A percentile compares a stretch with the other conserved stretches of the same genome.
phyloP scores from a whole-genome alignment of 129 eudicot species.

The Arctium minus region DNA sequence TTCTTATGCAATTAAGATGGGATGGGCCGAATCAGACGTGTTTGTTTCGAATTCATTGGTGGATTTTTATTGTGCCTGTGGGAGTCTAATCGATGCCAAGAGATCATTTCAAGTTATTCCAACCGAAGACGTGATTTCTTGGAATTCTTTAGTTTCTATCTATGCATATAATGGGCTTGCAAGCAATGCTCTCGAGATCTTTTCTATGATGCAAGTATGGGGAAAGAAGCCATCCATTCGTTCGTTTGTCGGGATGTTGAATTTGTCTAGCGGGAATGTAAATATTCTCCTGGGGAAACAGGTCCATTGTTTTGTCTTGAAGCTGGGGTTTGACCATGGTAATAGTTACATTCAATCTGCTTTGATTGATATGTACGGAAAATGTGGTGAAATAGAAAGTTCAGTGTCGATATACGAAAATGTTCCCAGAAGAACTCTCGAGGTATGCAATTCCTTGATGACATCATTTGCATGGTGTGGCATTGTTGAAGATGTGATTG shows the following conservation, averaged over 20 bases:
- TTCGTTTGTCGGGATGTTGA: conserved; percentile 57
- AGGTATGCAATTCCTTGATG: conserved; percentile 75
- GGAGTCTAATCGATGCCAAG: conserved; percentile 40
- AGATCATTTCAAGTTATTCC: conserved; percentile 63
- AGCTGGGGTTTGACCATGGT: conserved; percentile 45
- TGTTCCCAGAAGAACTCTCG: conserved; percentile 36
- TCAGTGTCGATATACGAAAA: conserved; percentile 39
- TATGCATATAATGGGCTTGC: conserved; percentile 41
- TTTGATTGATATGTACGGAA: conserved; percentile 80
- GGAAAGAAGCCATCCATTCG: conserved; percentile 62
- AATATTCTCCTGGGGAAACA: conserved; percentile 53
- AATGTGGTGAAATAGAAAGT: conserved; percentile 54
- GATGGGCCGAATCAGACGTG: conserved; percentile 47
- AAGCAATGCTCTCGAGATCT: conserved; percentile 38
- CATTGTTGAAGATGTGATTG: conserved; percentile 57
- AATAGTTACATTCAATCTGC: conserved; percentile 64
- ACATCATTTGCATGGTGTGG: conserved; percentile 55
- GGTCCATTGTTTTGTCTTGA: conserved; percentile 53
- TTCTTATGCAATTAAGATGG: conserved; percentile 57
- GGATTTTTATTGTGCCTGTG: conserved; percentile 80
- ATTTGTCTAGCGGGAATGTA: conserved; percentile 33
- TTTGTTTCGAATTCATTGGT: conserved; percentile 76
- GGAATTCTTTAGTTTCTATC: conserved; percentile 69
- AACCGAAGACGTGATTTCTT: conserved; percentile 50
- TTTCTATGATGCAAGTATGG: conserved; percentile 54